Percentiles rank a stretch among this genome's conserved stretches.
Conservation (phyloP, 306 rosid species). For the Senna tora region DNA sequence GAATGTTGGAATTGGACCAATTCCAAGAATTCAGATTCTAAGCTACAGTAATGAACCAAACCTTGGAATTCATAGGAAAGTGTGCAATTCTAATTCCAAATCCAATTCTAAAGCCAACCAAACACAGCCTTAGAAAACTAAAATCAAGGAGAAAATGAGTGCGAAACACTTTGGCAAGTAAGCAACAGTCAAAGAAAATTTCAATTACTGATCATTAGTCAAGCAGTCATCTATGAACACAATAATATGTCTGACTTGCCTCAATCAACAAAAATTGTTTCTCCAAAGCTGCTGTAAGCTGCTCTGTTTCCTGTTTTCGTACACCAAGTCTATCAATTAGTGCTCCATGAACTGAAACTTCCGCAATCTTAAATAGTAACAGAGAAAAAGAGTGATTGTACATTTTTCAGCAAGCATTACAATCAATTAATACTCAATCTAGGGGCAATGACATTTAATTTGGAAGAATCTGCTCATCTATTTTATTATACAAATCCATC, state of each 20-base stretch:
- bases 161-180: conserved; percentile 1
- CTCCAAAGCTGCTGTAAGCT: conserved; percentile 69
- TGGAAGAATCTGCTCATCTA: conserved; percentile 7
- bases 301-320: conserved; percentile 79
- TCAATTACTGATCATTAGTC: conserved; percentile 25
- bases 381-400: conserved; percentile 17
- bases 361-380: conserved; percentile 22
- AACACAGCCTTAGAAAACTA: too few species aligned
- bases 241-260: conserved; percentile 50
- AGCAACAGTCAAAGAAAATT: conserved; percentile 22
- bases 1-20: too few species aligned
- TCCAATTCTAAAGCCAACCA: too few species aligned
- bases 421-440: not conserved
- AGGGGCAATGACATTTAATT: conserved; percentile 9
- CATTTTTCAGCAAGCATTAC: conserved; percentile 9
- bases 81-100: too few species aligned
- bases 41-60: too few species aligned
- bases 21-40: too few species aligned
- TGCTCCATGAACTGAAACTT: conserved; percentile 26
- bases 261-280: conserved; percentile 70
- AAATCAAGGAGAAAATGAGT: conserved; percentile 1
- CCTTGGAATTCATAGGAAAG: too few species aligned
- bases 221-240: conserved; percentile 28
- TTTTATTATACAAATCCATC: conserved; percentile 5
- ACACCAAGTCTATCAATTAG: conserved; percentile 39